Evolutionary conservation across 179 eudicot genomes (phyloP).

Genomic region (Beta macrorhiza): DNA sequence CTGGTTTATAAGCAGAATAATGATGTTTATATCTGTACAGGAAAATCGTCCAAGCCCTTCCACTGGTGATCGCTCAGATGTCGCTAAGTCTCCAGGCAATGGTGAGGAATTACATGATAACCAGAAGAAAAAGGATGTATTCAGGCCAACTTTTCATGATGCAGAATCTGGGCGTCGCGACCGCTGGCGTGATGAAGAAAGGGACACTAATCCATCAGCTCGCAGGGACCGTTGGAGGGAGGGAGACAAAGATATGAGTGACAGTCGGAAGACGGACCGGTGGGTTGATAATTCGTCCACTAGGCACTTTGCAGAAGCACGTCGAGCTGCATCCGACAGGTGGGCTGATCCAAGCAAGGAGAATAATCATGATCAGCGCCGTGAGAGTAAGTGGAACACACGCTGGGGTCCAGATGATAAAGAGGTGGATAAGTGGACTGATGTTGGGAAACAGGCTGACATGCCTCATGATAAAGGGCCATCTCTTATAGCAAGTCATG

Average conservation of each 20-base stretch:
- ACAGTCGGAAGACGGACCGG: slow-evolving; percentile 57
- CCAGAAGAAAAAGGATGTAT: slow-evolving; percentile 80
- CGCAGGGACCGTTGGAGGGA: slow-evolving; percentile 91
- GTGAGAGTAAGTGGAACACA: slow-evolving; percentile 86
- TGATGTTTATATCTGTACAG: slow-evolving; percentile 37
- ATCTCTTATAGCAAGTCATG: slow-evolving; percentile 41
- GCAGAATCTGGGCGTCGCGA: slow-evolving; percentile 82
- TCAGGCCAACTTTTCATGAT: slow-evolving; percentile 76
- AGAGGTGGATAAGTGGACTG: slow-evolving; percentile 70
- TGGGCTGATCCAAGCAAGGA: slow-evolving; percentile 71
- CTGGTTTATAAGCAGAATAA: neutral
- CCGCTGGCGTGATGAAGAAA: slow-evolving; percentile 97
- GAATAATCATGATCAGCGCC: slow-evolving; percentile 63
- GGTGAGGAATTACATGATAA: slow-evolving; percentile 53
- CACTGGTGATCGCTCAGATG: slow-evolving; percentile 43
- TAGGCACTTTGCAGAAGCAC: slow-evolving; percentile 64
- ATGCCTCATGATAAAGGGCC: slow-evolving; percentile 56
- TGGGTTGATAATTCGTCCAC: slow-evolving; percentile 53
- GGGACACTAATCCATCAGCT: slow-evolving; percentile 69
- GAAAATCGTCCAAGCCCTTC: slow-evolving; percentile 51
- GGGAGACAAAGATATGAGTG: slow-evolving; percentile 62
- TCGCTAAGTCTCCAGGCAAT: slow-evolving; percentile 43
- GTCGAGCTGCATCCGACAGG: slow-evolving; percentile 61
- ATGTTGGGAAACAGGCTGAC: slow-evolving; percentile 54
- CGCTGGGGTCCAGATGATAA: slow-evolving; percentile 91